Conservation (phyloP, 2,329 filamentous ascomycete species). For the Xylaria sp. region DNA sequence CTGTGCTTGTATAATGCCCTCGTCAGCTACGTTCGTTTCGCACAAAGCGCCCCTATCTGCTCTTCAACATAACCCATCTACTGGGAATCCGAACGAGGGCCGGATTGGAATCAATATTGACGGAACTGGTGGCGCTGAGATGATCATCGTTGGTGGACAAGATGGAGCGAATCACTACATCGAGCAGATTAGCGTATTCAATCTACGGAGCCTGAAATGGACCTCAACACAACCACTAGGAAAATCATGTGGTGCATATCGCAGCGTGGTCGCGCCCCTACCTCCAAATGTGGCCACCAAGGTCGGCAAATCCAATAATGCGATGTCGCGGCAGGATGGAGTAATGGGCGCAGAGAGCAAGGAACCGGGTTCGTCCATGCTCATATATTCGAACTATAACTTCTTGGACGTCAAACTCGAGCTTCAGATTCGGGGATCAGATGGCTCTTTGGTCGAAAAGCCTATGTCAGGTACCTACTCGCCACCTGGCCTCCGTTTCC, state of each 20-base stretch:
- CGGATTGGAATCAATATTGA: slow-evolving; percentile 89
- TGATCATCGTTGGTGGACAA: slow-evolving; percentile 96
- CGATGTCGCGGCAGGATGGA: slow-evolving; percentile 56
- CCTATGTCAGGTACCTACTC: slow-evolving; percentile 88
- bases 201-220: slow-evolving; percentile 94
- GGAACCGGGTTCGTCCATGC: slow-evolving; percentile 77
- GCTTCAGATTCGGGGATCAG: slow-evolving; percentile 85
- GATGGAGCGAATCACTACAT: slow-evolving; percentile 99
- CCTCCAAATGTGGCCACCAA: slow-evolving; percentile 72
- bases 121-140: slow-evolving; percentile 91
- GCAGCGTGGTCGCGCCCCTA: slow-evolving; percentile 91
- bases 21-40: slow-evolving; percentile 87
- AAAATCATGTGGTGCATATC: slow-evolving; percentile 94
- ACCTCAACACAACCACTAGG: slow-evolving; percentile 87
- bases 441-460: slow-evolving; percentile 86
- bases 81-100: slow-evolving; percentile 85
- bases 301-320: slow-evolving; percentile 70
- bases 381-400: slow-evolving; percentile 99
- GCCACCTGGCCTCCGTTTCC: slow-evolving; percentile 92
- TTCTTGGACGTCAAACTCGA: slow-evolving; percentile 97
- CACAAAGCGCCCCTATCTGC: slow-evolving; percentile 85
- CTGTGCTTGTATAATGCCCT: slow-evolving; percentile 91
- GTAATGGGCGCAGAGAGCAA: slow-evolving; percentile 65
- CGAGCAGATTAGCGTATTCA: slow-evolving; percentile 98
- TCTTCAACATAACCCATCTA: slow-evolving; percentile 87